Evolutionary conservation across 352 stramenopile genomes (phyloP).

Genomic region (Phytophthora sansomeana): DNA sequence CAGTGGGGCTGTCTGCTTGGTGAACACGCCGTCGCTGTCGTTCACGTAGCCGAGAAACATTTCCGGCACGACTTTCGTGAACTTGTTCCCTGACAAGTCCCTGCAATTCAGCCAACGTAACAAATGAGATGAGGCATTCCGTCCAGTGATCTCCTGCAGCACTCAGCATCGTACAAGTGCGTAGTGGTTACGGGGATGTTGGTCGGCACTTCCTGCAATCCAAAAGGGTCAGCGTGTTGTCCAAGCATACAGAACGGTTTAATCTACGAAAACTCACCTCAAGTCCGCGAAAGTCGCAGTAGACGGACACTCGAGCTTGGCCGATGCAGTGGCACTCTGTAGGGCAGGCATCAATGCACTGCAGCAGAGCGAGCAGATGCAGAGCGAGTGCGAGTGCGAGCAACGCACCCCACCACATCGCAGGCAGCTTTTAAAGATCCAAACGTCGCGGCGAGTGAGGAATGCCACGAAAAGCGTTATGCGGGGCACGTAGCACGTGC

Average conservation of each 20-base stretch:
- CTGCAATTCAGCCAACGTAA: constrained; percentile 35
- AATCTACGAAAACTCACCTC: constrained; percentile 40
- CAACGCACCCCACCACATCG: constrained; percentile 23
- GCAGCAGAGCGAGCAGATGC: constrained; percentile 17
- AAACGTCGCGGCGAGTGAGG: constrained; percentile 42
- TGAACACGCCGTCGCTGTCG: constrained; percentile 65
- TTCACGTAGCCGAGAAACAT: constrained; percentile 73
- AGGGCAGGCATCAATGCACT: constrained; percentile 41
- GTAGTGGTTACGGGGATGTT: constrained; percentile 79
- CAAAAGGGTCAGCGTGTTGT: constrained; percentile 10
- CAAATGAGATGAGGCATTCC: constrained; percentile 11
- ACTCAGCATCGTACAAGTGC: constrained; percentile 59
- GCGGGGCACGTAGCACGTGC: constrained; percentile 4
- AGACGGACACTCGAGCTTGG: constrained; percentile 67
- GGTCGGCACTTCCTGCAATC: constrained; percentile 52
- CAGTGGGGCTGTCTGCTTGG: constrained; percentile 48
- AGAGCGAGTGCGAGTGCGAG: constrained; percentile 11
- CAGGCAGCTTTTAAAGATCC: constrained; percentile 19
- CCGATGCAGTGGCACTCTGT: constrained; percentile 72
- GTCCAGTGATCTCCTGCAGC: constrained; percentile 14
- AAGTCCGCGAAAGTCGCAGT: constrained; percentile 80
- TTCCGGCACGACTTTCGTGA: constrained; percentile 61
- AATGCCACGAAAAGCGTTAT: constrained; percentile 18
- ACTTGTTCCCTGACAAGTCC: constrained; percentile 78
- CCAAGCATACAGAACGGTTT: neutral